phyloP scores from a whole-genome alignment of 108 stramenopile genomes.

The Nannochloropsis gaditana region DNA sequence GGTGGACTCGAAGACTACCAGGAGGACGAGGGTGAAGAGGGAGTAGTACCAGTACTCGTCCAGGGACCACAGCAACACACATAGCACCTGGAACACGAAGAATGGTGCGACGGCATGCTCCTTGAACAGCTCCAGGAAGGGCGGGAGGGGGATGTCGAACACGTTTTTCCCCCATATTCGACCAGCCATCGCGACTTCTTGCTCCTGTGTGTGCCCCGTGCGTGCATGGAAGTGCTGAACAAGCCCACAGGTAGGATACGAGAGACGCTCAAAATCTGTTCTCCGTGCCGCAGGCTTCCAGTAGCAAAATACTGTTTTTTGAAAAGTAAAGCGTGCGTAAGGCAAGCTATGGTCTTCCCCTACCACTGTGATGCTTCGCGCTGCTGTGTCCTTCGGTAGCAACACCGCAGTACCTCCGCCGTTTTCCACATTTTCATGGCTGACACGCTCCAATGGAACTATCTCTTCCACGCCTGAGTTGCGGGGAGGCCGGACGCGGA shows the following conservation, averaged over 20 bases:
- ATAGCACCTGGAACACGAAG: constrained; percentile 95
- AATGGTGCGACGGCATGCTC: constrained; percentile 90
- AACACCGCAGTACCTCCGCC: background rate
- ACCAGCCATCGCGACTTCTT: constrained; percentile 23
- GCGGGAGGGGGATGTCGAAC: constrained; percentile 74
- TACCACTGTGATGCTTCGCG: background rate
- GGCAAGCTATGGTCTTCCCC: background rate
- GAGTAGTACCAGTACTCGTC: constrained; percentile 99
- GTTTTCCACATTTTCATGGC: constrained; percentile 19
- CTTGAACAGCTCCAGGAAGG: constrained; percentile 69
- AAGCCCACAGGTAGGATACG: constrained; percentile 16
- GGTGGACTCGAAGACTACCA: constrained; percentile 84
- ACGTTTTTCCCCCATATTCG: constrained; percentile 73
- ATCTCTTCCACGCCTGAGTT: constrained; percentile 29
- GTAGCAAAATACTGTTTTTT: background rate
- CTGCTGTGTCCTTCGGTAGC: background rate
- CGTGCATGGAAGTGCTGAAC: constrained; percentile 35
- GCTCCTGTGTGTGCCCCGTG: constrained; percentile 28
- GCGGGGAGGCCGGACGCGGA: constrained; percentile 33
- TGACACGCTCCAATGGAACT: constrained; percentile 38
- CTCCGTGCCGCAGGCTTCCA: background rate
- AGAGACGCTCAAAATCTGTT: background rate
- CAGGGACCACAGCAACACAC: constrained; percentile 85
- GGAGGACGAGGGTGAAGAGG: constrained; percentile 80
- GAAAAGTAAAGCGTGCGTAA: background rate